Evolutionary conservation across 164 flowering plant genomes (phyloP).

Genomic region (Magnolia kwangsiensis): DNA sequence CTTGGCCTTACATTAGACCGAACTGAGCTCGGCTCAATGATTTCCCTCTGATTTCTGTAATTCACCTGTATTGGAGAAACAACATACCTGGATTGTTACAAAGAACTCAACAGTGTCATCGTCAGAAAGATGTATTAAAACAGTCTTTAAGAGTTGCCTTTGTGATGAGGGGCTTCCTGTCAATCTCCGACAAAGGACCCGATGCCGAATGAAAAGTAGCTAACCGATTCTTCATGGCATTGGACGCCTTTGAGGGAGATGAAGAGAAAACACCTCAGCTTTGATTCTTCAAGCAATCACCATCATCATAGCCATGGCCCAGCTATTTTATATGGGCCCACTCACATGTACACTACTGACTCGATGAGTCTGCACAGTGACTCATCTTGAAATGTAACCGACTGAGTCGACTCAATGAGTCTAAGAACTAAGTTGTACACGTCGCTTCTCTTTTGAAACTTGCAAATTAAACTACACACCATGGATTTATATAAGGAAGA

Average conservation of each 20-base stretch:
- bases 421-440: no score
- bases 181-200: neutral
- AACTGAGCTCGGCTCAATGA: neutral
- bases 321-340: neutral
- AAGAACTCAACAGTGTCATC: neutral
- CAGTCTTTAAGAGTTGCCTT: no score
- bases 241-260: slow-evolving; percentile 9
- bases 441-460: no score
- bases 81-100: neutral
- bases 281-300: neutral
- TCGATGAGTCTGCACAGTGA: no score
- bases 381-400: no score
- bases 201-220: neutral
- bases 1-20: neutral
- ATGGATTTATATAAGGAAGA: no score
- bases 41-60: neutral
- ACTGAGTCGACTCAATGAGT: no score
- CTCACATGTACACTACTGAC: no score
- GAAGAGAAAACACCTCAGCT: slow-evolving; percentile 2
- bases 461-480: no score
- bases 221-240: neutral
- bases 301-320: neutral
- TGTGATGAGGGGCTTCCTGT: neutral
- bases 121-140: neutral
- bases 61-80: no score